These are phyloP conservation scores for Penicillium capsulatum DNA, from an alignment of 2,329 filamentous ascomycete genomes.

Conservation along the genomic window DNA sequence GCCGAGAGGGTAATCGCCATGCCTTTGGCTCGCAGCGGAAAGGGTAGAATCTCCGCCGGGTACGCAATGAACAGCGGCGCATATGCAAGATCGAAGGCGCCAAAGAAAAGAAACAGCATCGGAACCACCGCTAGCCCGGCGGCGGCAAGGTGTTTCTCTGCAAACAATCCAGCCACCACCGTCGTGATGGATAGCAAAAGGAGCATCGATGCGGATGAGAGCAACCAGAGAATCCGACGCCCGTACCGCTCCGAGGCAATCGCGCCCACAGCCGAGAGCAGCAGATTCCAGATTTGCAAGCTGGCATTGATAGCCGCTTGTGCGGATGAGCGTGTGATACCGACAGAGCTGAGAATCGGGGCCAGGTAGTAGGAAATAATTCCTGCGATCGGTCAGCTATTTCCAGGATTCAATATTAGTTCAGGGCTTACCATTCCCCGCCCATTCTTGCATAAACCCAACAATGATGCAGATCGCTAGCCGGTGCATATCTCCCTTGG, in stretches of 20 bases:
- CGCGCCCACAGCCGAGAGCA: constrained; percentile 18
- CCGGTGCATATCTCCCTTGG: constrained; percentile 17
- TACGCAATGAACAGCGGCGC: constrained; percentile 28
- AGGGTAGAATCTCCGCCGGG: constrained; percentile 35
- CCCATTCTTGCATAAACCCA: constrained; percentile 27
- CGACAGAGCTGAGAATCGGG: constrained; percentile 36
- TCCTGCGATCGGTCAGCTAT: constrained; percentile 7
- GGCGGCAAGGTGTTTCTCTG: constrained; percentile 18
- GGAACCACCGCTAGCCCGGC: constrained; percentile 33
- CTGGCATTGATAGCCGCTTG: constrained; percentile 26
- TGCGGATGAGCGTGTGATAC: constrained; percentile 22
- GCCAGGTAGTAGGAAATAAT: constrained; percentile 36
- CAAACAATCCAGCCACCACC: constrained; percentile 19
- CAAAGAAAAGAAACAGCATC: constrained; percentile 34
- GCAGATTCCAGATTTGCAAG: constrained; percentile 23
- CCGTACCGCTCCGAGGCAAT: constrained; percentile 22
- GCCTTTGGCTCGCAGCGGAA: constrained; percentile 35
- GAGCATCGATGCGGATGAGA: constrained; percentile 18
- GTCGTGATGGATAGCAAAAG: constrained; percentile 23
- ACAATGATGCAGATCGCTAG: constrained; percentile 19
- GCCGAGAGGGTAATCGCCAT: constrained; percentile 27
- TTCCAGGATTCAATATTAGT: not conserved
- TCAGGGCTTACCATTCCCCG: constrained; percentile 21
- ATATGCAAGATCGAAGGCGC: constrained; percentile 30
- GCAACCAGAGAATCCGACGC: constrained; percentile 20